These are phyloP conservation scores for Myrica gale DNA, from an alignment of 306 rosid species.

Conservation along the genomic window DNA sequence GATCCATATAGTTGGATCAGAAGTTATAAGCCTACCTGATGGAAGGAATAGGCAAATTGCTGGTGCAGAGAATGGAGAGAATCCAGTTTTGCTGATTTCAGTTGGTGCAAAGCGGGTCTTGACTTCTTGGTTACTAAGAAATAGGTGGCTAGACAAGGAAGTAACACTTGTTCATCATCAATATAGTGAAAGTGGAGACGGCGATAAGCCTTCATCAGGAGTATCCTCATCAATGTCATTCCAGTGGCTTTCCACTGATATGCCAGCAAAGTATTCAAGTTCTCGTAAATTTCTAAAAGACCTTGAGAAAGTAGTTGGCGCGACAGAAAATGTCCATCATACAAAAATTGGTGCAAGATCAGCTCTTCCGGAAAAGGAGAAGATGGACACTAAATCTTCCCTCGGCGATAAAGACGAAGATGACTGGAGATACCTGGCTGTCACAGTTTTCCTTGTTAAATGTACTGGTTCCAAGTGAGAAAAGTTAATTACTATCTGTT, in stretches of 20 bases:
- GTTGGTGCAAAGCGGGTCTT: slow-evolving; percentile 96
- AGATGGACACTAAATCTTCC: slow-evolving; percentile 32
- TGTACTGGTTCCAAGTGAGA: slow-evolving; percentile 71
- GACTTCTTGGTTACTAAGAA: slow-evolving; percentile 85
- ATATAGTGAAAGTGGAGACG: slow-evolving; percentile 34
- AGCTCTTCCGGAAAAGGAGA: slow-evolving; percentile 38
- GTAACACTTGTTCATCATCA: slow-evolving; percentile 33
- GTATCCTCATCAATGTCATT: slow-evolving; percentile 64
- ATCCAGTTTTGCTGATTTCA: slow-evolving; percentile 68
- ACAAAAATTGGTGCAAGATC: slow-evolving; percentile 32
- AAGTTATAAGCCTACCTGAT: slow-evolving; percentile 23
- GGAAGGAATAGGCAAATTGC: slow-evolving; percentile 25
- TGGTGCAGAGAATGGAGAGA: slow-evolving; percentile 43
- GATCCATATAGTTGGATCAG: slow-evolving; percentile 50
- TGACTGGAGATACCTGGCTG: slow-evolving; percentile 97
- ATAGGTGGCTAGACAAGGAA: slow-evolving; percentile 38
- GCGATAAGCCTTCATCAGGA: slow-evolving; percentile 30
- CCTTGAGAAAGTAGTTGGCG: slow-evolving; percentile 28
- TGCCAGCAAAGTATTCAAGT: slow-evolving; percentile 69
- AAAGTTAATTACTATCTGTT: slow-evolving; percentile 23
- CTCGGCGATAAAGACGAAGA: slow-evolving; percentile 62
- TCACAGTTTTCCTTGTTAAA: slow-evolving; percentile 86
- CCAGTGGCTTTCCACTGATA: slow-evolving; percentile 98
- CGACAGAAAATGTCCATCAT: slow-evolving; percentile 36
- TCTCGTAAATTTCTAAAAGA: slow-evolving; percentile 36